Conservation (phyloP, 225 moss, liverwort and hornwort genomes). For the Polytrichum formosum region DNA sequence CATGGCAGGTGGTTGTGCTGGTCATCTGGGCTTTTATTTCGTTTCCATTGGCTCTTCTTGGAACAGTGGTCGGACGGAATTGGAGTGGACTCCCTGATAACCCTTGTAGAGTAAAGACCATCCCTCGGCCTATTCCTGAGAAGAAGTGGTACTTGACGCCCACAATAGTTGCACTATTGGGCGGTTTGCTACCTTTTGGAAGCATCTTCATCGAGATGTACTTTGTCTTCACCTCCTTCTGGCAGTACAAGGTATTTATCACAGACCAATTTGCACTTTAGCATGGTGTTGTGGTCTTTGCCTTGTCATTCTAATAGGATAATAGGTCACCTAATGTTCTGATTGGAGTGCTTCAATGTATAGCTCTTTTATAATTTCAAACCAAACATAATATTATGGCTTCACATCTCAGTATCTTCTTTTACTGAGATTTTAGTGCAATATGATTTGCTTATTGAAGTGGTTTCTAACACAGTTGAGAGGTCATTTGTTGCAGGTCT, state of each 20-base stretch:
- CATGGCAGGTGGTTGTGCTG: constrained; percentile 80
- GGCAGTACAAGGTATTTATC: constrained; percentile 91
- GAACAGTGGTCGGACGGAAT: constrained; percentile 96
- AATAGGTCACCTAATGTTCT: too few species aligned
- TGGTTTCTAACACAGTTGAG: not conserved
- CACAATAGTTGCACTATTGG: constrained; percentile 81
- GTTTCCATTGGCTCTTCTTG: constrained; percentile 88
- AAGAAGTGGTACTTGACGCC: constrained; percentile 99
- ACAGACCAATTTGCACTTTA: not conserved
- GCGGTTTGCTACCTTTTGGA: constrained; percentile 90
- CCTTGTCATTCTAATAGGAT: too few species aligned
- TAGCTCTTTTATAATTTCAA: too few species aligned
- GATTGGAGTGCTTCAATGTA: too few species aligned
- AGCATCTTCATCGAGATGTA: constrained; percentile 99
- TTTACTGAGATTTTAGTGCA: too few species aligned
- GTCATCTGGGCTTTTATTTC: constrained; percentile 99
- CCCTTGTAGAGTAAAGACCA: constrained; percentile 96
- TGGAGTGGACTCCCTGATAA: constrained; percentile 98
- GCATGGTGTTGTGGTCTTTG: not conserved
- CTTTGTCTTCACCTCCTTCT: constrained; percentile 99
- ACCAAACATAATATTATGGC: too few species aligned
- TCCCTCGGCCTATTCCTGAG: constrained; percentile 95
- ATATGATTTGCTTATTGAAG: not conserved
- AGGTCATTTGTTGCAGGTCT: constrained; percentile 58
- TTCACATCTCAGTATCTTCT: too few species aligned